These are phyloP conservation scores for Xylaria sp. DNA, from an alignment of 495 filamentous ascomycete species.

Conservation along the genomic window DNA sequence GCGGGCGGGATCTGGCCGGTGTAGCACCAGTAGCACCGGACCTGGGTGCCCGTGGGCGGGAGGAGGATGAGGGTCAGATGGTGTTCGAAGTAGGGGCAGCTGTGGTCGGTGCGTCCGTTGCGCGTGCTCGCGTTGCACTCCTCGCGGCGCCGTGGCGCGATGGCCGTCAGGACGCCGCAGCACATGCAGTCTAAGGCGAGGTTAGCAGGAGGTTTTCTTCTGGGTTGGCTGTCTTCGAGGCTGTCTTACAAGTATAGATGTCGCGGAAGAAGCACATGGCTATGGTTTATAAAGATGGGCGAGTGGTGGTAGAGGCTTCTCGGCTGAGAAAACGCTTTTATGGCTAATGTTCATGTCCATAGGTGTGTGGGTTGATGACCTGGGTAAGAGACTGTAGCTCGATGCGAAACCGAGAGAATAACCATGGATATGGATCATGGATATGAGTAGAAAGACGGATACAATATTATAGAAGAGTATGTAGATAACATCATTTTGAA, in stretches of 20 bases:
- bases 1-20: background rate
- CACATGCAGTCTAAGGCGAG: too few species aligned
- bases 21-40: constrained; percentile 1
- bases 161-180: background rate
- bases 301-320: background rate
- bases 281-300: background rate
- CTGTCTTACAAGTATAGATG: background rate
- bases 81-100: background rate
- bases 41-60: background rate
- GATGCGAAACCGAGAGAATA: background rate
- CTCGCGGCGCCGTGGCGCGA: background rate
- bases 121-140: background rate
- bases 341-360: background rate
- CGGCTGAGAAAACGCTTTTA: background rate
- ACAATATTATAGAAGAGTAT: background rate
- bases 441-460: background rate
- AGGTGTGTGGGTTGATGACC: background rate
- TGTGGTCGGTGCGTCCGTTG: background rate
- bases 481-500: background rate
- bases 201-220: too few species aligned
- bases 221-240: background rate
- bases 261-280: background rate
- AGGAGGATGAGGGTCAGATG: background rate
- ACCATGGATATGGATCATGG: background rate
- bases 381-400: constrained; percentile 4